phyloP scores from a whole-genome alignment of 257 asterid genomes.

The Anisodus acutangulus region DNA sequence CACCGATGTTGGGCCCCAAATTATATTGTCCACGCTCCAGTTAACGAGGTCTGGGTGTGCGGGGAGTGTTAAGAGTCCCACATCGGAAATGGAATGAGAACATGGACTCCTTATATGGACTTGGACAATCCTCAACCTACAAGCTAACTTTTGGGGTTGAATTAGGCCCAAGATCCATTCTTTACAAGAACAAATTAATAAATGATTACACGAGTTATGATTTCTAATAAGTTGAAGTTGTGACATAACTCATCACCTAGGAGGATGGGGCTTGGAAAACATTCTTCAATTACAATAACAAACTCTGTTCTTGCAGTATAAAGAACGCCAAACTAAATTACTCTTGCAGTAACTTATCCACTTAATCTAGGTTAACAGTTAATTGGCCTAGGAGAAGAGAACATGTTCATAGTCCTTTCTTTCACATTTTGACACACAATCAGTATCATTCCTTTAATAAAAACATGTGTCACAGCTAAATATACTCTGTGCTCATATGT shows the following conservation, averaged over 20 bases:
- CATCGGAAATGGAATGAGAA: too few species aligned
- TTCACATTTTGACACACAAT: constrained; percentile 4
- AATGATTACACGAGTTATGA: background rate
- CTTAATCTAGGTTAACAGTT: background rate
- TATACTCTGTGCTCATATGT: constrained; percentile 15
- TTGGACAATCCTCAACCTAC: too few species aligned
- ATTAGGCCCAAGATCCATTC: too few species aligned
- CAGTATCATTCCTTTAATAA: background rate
- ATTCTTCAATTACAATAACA: background rate
- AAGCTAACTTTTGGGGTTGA: too few species aligned
- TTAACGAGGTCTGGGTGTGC: too few species aligned
- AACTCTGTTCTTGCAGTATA: background rate
- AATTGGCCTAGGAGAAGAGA: background rate
- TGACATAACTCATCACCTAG: constrained; percentile 15
- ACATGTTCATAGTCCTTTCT: background rate
- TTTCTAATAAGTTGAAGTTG: constrained; percentile 21
- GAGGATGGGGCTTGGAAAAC: constrained; percentile 5
- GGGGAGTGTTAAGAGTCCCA: too few species aligned
- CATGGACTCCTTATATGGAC: too few species aligned
- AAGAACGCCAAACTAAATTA: constrained; percentile 7
- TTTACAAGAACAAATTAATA: background rate
- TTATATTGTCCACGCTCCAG: too few species aligned
- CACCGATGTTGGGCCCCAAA: too few species aligned
- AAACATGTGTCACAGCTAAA: background rate
- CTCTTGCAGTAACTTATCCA: background rate